A percentile compares a stretch with the other conserved stretches of the same genome.
These are phyloP conservation scores for Trichomonascus vanleenenianus DNA, from an alignment of 805 yeast genomes.

Conservation along the genomic window DNA sequence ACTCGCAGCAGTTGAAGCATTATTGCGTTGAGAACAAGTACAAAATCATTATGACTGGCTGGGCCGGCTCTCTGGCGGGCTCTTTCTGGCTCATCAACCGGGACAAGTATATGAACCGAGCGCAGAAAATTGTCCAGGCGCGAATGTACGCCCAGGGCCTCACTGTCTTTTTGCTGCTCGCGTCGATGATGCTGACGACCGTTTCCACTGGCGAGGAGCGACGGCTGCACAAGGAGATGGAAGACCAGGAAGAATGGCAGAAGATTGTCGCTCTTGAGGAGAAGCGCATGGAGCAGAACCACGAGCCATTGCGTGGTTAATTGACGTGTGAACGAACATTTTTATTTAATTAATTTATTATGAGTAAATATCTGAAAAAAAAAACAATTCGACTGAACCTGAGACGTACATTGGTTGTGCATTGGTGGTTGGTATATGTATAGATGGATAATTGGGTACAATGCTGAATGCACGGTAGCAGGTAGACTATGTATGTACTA, in stretches of 20 bases:
- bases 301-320: slow-evolving; percentile 1
- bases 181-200: slow-evolving; percentile 43
- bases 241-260: slow-evolving; percentile 36
- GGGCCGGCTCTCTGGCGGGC: slow-evolving; percentile 78
- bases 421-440: no score
- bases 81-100: slow-evolving; percentile 68
- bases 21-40: slow-evolving; percentile 50
- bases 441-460: no score
- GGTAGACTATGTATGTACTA: no score
- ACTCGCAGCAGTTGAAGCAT: slow-evolving; percentile 22
- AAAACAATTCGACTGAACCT: no score
- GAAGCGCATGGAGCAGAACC: slow-evolving; percentile 21
- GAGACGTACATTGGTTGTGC: no score
- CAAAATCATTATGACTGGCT: slow-evolving; percentile 54
- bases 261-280: slow-evolving; percentile 39
- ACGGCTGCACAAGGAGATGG: background rate
- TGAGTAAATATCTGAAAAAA: no score
- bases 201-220: slow-evolving; percentile 40
- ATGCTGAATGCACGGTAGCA: no score
- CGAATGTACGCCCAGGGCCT: slow-evolving; percentile 87
- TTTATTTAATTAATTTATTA: no score
- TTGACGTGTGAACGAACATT: no score
- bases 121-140: slow-evolving; percentile 81
- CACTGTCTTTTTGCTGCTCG: slow-evolving; percentile 63
- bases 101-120: slow-evolving; percentile 63